phyloP scores from a whole-genome alignment of 2,329 filamentous ascomycete genomes.

The Diaporthe destruens region DNA sequence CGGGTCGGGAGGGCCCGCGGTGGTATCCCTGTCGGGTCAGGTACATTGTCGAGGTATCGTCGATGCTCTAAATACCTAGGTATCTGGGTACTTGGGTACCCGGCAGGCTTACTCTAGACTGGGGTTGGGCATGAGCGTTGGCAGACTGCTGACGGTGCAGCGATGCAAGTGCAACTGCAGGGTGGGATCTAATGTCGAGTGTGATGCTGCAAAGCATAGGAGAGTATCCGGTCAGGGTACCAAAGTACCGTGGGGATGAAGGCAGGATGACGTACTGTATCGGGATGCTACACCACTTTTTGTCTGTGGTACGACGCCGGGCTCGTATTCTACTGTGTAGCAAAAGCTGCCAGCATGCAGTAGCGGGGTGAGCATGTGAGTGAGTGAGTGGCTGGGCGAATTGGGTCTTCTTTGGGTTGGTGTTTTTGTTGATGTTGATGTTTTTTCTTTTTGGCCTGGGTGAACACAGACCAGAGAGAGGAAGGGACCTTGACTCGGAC shows the following conservation, averaged over 20 bases:
- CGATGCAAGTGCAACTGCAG: neutral
- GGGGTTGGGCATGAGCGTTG: no score
- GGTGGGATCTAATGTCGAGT: no score
- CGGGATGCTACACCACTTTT: conserved; percentile 23
- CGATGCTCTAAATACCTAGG: neutral
- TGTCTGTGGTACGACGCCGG: conserved; percentile 17
- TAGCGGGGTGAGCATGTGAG: neutral
- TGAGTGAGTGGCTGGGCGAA: conserved; percentile 15
- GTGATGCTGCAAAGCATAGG: neutral
- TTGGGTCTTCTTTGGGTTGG: conserved; percentile 5
- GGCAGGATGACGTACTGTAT: conserved; percentile 26
- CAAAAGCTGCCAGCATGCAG: conserved; percentile 10
- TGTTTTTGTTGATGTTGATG: no score
- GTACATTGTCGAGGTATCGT: neutral
- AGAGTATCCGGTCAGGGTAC: neutral
- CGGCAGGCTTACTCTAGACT: no score
- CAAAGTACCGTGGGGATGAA: neutral
- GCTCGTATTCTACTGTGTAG: conserved; percentile 23
- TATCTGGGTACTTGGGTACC: no score
- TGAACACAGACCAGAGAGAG: neutral
- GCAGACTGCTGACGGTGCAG: neutral
- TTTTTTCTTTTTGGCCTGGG: neutral
- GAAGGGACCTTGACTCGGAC: no score
- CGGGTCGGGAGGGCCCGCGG: conserved; percentile 17
- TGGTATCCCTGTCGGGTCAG: neutral